A percentile compares a stretch with the other conserved stretches of the same genome.
phyloP scores from a whole-genome alignment of 345 rosid species.

The Moricandia moricandioides region DNA sequence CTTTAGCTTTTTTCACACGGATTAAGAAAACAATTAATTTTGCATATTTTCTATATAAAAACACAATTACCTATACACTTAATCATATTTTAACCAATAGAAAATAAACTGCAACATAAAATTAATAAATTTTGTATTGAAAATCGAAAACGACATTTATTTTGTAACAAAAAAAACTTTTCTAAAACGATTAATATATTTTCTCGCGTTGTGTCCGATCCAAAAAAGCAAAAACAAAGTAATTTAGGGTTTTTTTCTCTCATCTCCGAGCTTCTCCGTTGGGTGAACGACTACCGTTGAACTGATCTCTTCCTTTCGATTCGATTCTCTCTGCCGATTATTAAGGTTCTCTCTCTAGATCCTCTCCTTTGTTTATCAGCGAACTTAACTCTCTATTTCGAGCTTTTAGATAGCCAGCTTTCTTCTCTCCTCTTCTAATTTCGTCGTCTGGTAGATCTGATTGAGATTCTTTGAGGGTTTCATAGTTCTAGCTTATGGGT shows the following conservation, averaged over 20 bases:
- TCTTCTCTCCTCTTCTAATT: neutral
- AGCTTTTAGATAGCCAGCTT: neutral
- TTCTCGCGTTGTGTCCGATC: constrained; percentile 21
- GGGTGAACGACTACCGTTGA: constrained; percentile 34
- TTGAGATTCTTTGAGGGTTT: constrained; percentile 3
- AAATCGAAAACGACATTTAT: too few relatives aligned
- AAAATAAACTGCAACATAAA: too few relatives aligned
- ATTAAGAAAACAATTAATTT: too few relatives aligned
- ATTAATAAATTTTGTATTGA: too few relatives aligned
- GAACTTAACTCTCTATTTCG: constrained; percentile 15
- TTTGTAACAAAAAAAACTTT: too few relatives aligned
- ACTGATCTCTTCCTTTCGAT: constrained; percentile 27
- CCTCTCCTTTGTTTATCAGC: neutral
- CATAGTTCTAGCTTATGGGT: constrained; percentile 15
- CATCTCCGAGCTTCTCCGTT: constrained; percentile 15
- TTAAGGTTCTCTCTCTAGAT: constrained; percentile 18
- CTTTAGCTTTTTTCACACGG: too few relatives aligned
- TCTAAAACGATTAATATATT: too few relatives aligned
- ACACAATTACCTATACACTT: too few relatives aligned
- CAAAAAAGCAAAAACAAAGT: neutral
- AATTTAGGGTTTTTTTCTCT: constrained; percentile 38
- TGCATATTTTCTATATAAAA: too few relatives aligned
- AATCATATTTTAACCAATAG: too few relatives aligned
- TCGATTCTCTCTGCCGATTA: constrained; percentile 33
- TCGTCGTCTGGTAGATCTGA: neutral